Evolutionary conservation across 768 basidiomycete species (phyloP).

Genomic region (Filobasidium wieringae): DNA sequence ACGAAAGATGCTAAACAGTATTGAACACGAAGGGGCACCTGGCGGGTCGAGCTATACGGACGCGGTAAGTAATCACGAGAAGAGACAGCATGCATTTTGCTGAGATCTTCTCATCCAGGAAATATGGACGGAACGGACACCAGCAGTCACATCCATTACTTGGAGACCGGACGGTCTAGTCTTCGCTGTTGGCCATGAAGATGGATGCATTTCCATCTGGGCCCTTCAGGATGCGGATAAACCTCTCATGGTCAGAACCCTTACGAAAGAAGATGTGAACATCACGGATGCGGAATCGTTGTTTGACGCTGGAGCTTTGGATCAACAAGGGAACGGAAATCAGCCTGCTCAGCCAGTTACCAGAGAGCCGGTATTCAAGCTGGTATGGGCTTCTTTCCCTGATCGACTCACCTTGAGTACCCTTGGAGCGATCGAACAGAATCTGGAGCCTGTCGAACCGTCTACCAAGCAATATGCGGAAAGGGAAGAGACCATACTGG

Average conservation of each 20-base stretch:
- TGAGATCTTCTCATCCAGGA: conserved; percentile 41
- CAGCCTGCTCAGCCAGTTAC: conserved; percentile 19
- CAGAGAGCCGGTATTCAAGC: conserved; percentile 72
- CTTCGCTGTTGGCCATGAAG: conserved; percentile 67
- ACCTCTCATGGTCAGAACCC: conserved; percentile 61
- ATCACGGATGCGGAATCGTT: conserved; percentile 41
- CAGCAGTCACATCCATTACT: conserved; percentile 57
- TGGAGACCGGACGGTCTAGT: conserved; percentile 62
- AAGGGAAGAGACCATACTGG: conserved; percentile 59
- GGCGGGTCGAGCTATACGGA: conserved; percentile 58
- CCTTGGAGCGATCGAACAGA: conserved; percentile 22
- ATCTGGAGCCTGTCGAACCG: conserved; percentile 26
- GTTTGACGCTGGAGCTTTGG: conserved; percentile 38
- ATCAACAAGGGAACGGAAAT: conserved; percentile 15
- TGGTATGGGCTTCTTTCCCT: conserved; percentile 69
- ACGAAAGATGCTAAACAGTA: neutral
- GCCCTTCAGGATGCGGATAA: conserved; percentile 63
- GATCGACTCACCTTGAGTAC: conserved; percentile 41
- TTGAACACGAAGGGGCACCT: conserved; percentile 48
- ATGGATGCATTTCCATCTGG: conserved; percentile 77
- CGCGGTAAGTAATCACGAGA: conserved; percentile 45
- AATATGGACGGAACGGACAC: conserved; percentile 58
- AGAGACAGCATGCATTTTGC: neutral
- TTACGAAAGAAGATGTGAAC: conserved; percentile 44
- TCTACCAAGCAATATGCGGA: conserved; percentile 41